Evolutionary conservation across 352 stramenopile genomes (phyloP), one percentile per base, ranked within the genome.

Genomic region (Globisporangium barbulae): DNA sequence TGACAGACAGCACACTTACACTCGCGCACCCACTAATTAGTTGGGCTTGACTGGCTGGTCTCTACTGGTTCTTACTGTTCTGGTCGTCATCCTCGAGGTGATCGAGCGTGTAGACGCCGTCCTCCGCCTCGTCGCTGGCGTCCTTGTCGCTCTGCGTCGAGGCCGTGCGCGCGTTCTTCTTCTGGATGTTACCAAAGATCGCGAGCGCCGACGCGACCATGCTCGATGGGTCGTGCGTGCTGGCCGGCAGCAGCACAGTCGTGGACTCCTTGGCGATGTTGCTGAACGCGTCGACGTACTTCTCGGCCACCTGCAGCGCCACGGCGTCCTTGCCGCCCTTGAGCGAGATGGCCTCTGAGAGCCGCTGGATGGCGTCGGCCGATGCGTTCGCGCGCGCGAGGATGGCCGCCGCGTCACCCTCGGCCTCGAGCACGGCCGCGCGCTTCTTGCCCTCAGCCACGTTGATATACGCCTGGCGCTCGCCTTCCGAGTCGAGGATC

Each of bases 231-330:
- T 97, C 90, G 65, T 86, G 90, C 47, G 73, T 71, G 69, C 93
- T 96, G 22, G 88, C 70, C 1, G 88, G 88, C 33, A 96, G 69
- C 45, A 96, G 70, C 71, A 96, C 76, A 0, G 88, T 97, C 61
- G 89, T 97, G 71, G 80, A 81, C 60, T 96, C 90, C 75, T 97
- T 96, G 25, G 90, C 90, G 54, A 97, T 85, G 57, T 96, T 90
- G 42, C 82, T 81, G 68, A 97, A 97, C n/a, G 87, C 90, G 17
- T 95, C 83, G 42, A 97, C 83, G 75, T 97, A 97, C 74, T 97
- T 94, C 71, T 97, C 90, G 1, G 90, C 90, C 41, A 97, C 74
- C 59, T 95, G 85, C 1, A 97, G 83, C 64, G 85, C 75, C 28
- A 96, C 88, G 0, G 88, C 90, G 35, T 97, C 85, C 39, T 78